These are phyloP conservation scores for Auricularia sp. DNA, from an alignment of 768 basidiomycete genomes.

Conservation along the genomic window DNA sequence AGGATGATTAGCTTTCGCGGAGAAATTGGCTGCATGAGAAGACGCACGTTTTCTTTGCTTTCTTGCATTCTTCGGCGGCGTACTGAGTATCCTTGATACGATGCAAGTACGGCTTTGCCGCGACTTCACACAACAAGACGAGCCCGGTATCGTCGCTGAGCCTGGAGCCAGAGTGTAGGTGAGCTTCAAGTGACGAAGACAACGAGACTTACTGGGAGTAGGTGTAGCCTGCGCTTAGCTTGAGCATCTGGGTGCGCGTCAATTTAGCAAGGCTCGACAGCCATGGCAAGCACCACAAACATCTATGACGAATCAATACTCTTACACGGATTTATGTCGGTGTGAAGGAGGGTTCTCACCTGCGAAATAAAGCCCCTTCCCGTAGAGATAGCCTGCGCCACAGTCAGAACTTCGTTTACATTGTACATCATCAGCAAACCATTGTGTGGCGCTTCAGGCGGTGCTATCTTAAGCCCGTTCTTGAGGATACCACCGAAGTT, in stretches of 20 bases:
- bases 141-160: slow-evolving; percentile 42
- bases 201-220: background rate
- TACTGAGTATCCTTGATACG: slow-evolving; percentile 34
- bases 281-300: background rate
- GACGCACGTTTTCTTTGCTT: slow-evolving; percentile 26
- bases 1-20: background rate
- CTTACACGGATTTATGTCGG: background rate
- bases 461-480: slow-evolving; percentile 54
- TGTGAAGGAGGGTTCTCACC: slow-evolving; percentile 27
- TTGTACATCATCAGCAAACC: background rate
- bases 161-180: slow-evolving; percentile 16
- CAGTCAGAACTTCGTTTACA: slow-evolving; percentile 31
- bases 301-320: background rate
- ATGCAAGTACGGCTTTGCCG: slow-evolving; percentile 46
- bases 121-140: slow-evolving; percentile 52
- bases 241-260: slow-evolving; percentile 45
- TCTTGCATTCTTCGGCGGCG: slow-evolving; percentile 39
- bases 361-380: slow-evolving; percentile 57
- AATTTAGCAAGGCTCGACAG: background rate
- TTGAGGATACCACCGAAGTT: slow-evolving; percentile 48
- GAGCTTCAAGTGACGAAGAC: background rate
- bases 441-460: slow-evolving; percentile 33
- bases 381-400: slow-evolving; percentile 41
- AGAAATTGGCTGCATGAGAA: background rate
- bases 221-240: slow-evolving; percentile 24